A percentile compares a stretch with the other conserved stretches of the same genome.
Evolutionary conservation across 441 rosid genomes (phyloP).

Genomic region (Gossypium davidsonii): DNA sequence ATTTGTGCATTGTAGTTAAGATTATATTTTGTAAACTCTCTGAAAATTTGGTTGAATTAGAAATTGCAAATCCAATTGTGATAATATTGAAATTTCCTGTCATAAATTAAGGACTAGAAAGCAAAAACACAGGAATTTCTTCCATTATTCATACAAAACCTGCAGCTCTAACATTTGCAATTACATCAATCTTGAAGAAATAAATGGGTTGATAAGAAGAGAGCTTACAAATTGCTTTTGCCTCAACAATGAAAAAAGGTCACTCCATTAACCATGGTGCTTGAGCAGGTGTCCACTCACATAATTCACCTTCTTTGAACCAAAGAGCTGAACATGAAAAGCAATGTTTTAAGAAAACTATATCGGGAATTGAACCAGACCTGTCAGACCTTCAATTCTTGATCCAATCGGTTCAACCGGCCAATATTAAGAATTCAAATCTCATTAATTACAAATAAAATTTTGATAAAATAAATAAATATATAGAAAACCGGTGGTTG

Average conservation of each 20-base stretch:
- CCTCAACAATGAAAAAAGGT: conserved; percentile 17
- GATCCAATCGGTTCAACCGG: neutral
- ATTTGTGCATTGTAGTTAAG: no score
- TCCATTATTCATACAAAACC: neutral
- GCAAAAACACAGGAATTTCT: neutral
- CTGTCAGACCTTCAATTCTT: neutral
- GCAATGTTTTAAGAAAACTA: neutral
- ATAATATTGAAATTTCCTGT: no score
- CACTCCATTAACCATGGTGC: conserved; percentile 68
- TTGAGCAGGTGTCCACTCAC: conserved; percentile 71
- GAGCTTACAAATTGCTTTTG: conserved; percentile 10
- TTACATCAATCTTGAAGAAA: neutral
- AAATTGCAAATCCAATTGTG: no score
- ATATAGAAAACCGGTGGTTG: no score
- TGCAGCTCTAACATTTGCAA: neutral
- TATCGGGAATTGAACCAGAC: neutral
- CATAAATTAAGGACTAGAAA: neutral
- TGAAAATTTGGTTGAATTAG: no score
- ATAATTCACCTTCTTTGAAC: conserved; percentile 88
- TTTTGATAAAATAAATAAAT: neutral
- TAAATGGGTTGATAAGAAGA: conserved; percentile 10
- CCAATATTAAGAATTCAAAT: no score
- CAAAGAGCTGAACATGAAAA: conserved; percentile 48
- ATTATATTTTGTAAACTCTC: no score
- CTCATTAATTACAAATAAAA: no score